A percentile compares a stretch with the other conserved stretches of the same genome.
Conservation (phyloP, 805 yeast species). For the Jamesozyma piceae region DNA sequence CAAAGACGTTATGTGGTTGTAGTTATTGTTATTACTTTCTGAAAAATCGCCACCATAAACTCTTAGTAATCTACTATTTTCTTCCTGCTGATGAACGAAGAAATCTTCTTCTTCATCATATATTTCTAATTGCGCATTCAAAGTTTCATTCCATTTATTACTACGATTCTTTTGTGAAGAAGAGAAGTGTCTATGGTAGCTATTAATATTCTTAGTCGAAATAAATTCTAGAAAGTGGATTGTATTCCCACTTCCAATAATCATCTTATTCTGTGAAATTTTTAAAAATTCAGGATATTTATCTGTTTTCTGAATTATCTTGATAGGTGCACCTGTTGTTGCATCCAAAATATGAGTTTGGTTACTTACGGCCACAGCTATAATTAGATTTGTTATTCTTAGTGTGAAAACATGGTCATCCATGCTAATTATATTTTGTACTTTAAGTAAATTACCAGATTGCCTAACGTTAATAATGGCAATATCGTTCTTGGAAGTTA, state of each 20-base stretch:
- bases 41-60: slow-evolving; percentile 24
- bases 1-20: slow-evolving; percentile 9
- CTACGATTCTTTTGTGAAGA: slow-evolving; percentile 7
- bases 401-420: slow-evolving; percentile 22
- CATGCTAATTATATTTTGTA: slow-evolving; percentile 11
- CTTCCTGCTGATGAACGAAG: slow-evolving; percentile 9
- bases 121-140: slow-evolving; percentile 19
- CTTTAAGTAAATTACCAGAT: slow-evolving; percentile 16
- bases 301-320: slow-evolving; percentile 26
- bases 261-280: slow-evolving; percentile 26
- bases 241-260: slow-evolving; percentile 24
- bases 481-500: slow-evolving; percentile 18
- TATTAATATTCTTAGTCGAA: slow-evolving; percentile 4
- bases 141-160: slow-evolving; percentile 25
- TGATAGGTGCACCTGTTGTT: slow-evolving; percentile 23
- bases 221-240: slow-evolving; percentile 25
- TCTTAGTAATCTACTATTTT: slow-evolving; percentile 15
- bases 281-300: slow-evolving; percentile 24
- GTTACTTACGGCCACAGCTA: slow-evolving; percentile 26
- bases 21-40: slow-evolving; percentile 9
- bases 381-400: slow-evolving; percentile 24
- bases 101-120: slow-evolving; percentile 24
- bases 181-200: neutral
- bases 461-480: slow-evolving; percentile 21
- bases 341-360: slow-evolving; percentile 24